Evolutionary conservation across 768 basidiomycete genomes (phyloP).

Genomic region (Mycena albidolilacea): DNA sequence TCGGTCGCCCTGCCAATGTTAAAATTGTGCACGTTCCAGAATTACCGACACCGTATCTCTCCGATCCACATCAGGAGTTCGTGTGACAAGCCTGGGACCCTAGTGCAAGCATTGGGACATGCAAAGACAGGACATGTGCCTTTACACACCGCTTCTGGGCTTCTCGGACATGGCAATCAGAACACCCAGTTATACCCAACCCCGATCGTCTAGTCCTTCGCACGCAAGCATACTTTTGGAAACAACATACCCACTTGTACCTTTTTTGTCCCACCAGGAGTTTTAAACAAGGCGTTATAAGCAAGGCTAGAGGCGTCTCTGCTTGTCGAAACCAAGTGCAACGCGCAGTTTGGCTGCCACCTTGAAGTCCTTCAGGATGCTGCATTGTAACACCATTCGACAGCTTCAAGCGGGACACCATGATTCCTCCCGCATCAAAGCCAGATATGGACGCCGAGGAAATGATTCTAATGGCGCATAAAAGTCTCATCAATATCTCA

Average conservation of each 20-base stretch:
- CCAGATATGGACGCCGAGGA: slow-evolving; percentile 20
- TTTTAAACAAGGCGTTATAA: neutral
- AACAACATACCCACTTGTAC: slow-evolving; percentile 5
- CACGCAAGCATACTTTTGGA: neutral
- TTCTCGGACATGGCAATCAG: slow-evolving; percentile 31
- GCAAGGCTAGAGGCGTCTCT: neutral
- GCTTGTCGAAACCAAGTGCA: neutral
- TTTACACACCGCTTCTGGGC: slow-evolving; percentile 12
- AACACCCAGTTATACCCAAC: neutral
- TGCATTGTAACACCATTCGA: neutral
- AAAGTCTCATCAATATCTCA: slow-evolving; percentile 21
- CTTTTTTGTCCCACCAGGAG: neutral
- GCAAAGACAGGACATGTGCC: neutral
- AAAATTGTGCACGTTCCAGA: neutral
- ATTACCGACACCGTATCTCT: slow-evolving; percentile 7
- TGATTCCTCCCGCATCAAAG: neutral
- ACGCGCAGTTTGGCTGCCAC: neutral
- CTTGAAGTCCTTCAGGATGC: neutral
- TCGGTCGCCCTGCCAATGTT: neutral
- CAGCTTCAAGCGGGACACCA: neutral
- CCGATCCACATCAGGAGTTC: neutral
- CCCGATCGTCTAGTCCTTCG: slow-evolving; percentile 11
- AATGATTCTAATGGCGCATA: neutral
- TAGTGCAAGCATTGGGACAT: neutral
- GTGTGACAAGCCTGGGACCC: slow-evolving; percentile 23